Conservation (phyloP, 129 eudicot genomes). For the Centaurea solstitialis region DNA sequence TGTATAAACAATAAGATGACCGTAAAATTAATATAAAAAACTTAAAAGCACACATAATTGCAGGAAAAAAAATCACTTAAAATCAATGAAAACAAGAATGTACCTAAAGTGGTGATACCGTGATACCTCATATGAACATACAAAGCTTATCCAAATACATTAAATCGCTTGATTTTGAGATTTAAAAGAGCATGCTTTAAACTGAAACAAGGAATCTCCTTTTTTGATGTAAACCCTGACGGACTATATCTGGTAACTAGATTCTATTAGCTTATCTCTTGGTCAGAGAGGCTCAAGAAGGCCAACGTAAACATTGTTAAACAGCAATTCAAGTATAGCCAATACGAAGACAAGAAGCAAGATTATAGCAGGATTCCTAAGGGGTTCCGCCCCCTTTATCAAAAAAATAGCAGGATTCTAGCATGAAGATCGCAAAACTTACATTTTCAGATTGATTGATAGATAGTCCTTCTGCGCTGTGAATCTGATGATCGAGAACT, state of each 20-base stretch:
- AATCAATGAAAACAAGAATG: not conserved
- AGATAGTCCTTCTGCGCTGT: constrained; percentile 92
- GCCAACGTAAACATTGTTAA: constrained; percentile 10
- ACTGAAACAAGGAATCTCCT: not conserved
- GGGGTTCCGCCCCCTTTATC: no score
- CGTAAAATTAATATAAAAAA: not conserved
- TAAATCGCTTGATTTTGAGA: not conserved
- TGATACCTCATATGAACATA: no score
- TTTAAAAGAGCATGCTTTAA: not conserved
- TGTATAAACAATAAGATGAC: not conserved
- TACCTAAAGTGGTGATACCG: not conserved
- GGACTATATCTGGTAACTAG: not conserved
- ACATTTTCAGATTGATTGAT: constrained; percentile 81
- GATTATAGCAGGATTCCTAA: not conserved
- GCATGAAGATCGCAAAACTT: constrained; percentile 40
- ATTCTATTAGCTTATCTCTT: not conserved
- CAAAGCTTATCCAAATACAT: no score
- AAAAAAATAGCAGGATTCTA: constrained; percentile 3
- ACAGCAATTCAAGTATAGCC: not conserved
- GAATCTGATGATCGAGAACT: constrained; percentile 87
- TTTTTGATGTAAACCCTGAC: not conserved
- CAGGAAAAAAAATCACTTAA: not conserved
- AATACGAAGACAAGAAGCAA: not conserved
- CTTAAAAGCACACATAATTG: constrained; percentile 7
- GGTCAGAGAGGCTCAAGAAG: constrained; percentile 11